Base-by-base conservation (phyloP, 2,329 filamentous ascomycete species). In the Penicillium sp. region DNA sequence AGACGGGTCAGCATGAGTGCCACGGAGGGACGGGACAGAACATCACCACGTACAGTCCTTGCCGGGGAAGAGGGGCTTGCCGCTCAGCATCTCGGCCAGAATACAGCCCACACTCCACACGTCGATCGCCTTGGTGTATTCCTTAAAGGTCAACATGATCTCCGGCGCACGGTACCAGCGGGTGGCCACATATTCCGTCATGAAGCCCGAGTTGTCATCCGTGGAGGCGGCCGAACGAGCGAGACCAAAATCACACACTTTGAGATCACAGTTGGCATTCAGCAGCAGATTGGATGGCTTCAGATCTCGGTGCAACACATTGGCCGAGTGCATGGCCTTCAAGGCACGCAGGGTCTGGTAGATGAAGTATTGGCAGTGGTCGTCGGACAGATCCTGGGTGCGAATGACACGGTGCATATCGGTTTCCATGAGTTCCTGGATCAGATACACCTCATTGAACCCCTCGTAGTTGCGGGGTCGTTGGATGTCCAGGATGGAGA, bases 101-200 rank as follows among this genome's bases (percentile, higher is more conserved):
- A 98, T 98, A 66, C 93, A 98, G 48, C 93, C 93, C 44, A 98
- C 93, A 63, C 90, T 96, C 93, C 93, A 98, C 9, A 98, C 90
- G 66, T 98, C 93, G 66, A 98, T 98, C 38, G 93, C 93, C 74
- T 97, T 98, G 62, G 93, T 98, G 76, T 98, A 98, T 74, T 98
- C 93, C 76, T 98, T 97, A 79, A 97, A 98, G 9, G 93, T 98
- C 75, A 98, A 85, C 93, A 98, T 98, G 71, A 98, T 98, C 70
- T 98, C 93, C 3, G 93, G 93, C 5, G 93, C 93, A 72, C 93
- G 90, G 74, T 98, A 98, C 93, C 93, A 98, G 64, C 93, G 85
- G 40, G 93, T 98, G 44, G 93, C 93, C 48, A 98, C 93, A 69
- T 98, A 98, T 94, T 98, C 93, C 12, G 93, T 98, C 93, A 98